phyloP scores from a whole-genome alignment of 2,329 filamentous ascomycete genomes.

The Botrytis aclada region DNA sequence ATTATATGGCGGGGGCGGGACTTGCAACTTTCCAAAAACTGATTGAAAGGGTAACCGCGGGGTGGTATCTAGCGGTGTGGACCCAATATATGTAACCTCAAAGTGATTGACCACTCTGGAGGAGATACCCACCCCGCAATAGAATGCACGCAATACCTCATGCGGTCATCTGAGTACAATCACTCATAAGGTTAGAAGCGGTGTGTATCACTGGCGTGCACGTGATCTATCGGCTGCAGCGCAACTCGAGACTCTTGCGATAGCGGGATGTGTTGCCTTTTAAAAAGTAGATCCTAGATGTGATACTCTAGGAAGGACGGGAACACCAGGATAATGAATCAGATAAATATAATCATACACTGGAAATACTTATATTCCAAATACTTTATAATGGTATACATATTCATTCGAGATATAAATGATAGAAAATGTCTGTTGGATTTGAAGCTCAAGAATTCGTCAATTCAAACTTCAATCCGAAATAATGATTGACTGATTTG shows the following conservation, averaged over 20 bases:
- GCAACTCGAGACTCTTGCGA: background rate
- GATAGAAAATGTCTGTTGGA: background rate
- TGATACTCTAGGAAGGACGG: background rate
- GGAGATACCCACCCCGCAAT: background rate
- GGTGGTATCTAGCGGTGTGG: conserved; percentile 18
- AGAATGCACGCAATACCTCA: conserved; percentile 3
- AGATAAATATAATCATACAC: background rate
- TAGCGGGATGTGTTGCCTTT: background rate
- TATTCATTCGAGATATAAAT: background rate
- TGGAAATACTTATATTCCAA: background rate
- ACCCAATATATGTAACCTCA: background rate
- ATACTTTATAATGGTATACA: background rate
- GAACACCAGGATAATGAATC: background rate
- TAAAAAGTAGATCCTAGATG: background rate
- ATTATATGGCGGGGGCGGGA: conserved; percentile 8
- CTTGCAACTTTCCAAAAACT: background rate
- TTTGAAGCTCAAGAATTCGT: background rate
- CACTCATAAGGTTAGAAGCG: conserved; percentile 1
- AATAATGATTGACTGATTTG: background rate
- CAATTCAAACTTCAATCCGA: background rate
- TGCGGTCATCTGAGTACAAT: conserved; percentile 12
- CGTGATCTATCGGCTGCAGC: conserved; percentile 2
- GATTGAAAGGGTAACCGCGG: background rate
- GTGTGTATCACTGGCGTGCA: conserved; percentile 7
- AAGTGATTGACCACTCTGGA: background rate